Percentiles rank a stretch among this genome's conserved stretches.
Evolutionary conservation across 108 stramenopile genomes (phyloP).

Genomic region (Ochromonas danica): DNA sequence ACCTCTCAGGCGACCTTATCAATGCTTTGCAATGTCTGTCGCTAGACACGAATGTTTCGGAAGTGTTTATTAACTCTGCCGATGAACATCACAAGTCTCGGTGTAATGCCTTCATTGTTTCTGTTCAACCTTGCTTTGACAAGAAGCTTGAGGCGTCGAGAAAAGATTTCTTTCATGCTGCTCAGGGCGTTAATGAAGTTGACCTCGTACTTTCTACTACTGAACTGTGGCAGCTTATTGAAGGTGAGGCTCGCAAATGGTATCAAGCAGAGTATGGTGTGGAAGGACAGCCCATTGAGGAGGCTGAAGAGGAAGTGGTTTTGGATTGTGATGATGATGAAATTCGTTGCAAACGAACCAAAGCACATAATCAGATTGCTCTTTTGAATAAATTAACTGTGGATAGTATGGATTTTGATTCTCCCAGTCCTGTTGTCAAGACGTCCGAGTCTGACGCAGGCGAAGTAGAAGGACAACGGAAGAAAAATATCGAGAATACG

Average conservation of each 20-base stretch:
- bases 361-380: too few species aligned
- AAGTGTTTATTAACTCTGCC: not conserved
- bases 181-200: constrained; percentile 63
- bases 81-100: not conserved
- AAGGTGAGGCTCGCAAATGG: constrained; percentile 32
- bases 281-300: not conserved
- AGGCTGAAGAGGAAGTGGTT: not conserved
- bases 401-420: not conserved
- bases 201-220: constrained; percentile 85
- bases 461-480: not conserved
- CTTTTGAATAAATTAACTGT: too few species aligned
- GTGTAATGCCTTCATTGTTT: constrained; percentile 56
- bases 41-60: not conserved
- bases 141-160: constrained; percentile 94
- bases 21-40: too few species aligned
- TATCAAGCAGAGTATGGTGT: not conserved
- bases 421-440: not conserved
- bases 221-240: constrained; percentile 74
- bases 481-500: not conserved
- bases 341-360: too few species aligned
- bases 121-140: constrained; percentile 96
- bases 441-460: not conserved
- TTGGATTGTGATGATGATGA: not conserved
- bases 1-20: too few species aligned
- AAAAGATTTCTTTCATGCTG: not conserved